Base-by-base conservation (phyloP, 73 alveolate species). In the Paramecium primaurelia region DNA sequence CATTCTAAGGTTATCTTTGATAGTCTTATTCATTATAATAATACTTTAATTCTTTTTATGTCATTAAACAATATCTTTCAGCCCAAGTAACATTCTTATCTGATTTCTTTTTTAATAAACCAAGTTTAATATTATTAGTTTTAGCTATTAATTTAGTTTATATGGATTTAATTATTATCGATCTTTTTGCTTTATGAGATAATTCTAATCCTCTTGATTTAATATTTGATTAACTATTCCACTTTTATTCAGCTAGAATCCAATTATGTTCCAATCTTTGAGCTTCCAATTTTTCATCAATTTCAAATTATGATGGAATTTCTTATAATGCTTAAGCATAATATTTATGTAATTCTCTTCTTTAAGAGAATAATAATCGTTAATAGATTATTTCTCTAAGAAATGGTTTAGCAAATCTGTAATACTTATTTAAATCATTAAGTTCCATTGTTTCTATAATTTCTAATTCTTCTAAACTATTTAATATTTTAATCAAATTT, bases 111-210 rank as follows among this genome's bases (percentile, higher is more conserved):
- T 71, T 71, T 11, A 89, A 45, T 71, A 58, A 89, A 71, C 88
- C 94, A 12, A 36, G 30, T 71, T 71, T 89, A 4, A 89, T 89
- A 11, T 73, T 36, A 30, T 59, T 64, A 25, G 68, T 89, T 9
- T 77, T 26, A 16, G 75, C 10, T 37, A 16, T 26, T 12, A 83
- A 42, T 38, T 38, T 73, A 6, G 40, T 38, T 25, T 77, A 28
- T 25, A 89, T 89, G 44, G 77, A 71, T 51, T 89, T 89, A 6
- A 89, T 88, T 2, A 89, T 89, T 12, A 89, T 32, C 2, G 94
- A 89, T 47, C 71, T 89, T 44, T 89, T 89, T 5, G 94, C 94
- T 26, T 71, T 89, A 32, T 68, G 91, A 0, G 94, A 83, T 14
- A 36, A 86, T 64, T 86, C 71, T 58, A 71, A 14, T 68, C 28